Conservation (phyloP, 345 rosid genomes). For the Mallotus nudiflorus region DNA sequence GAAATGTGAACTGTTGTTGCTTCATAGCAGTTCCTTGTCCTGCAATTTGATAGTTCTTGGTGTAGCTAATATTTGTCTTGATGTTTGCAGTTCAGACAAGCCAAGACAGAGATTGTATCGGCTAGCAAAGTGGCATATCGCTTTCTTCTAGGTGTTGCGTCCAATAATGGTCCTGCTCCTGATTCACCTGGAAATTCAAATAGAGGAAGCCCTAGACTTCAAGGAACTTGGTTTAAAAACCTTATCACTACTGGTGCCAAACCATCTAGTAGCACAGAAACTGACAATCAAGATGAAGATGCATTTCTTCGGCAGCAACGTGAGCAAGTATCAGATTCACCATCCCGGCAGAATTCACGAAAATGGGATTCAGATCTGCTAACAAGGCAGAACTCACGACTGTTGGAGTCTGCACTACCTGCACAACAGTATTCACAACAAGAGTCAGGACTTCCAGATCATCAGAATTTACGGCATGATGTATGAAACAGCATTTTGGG, state of each 20-base stretch:
- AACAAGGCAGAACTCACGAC: not conserved
- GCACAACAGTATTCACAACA: not conserved
- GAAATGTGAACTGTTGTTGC: too few species aligned
- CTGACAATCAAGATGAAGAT: constrained; percentile 36
- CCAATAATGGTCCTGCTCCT: constrained; percentile 36
- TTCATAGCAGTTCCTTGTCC: not conserved
- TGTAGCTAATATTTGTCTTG: not conserved
- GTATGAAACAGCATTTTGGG: constrained; percentile 7
- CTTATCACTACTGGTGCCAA: constrained; percentile 57
- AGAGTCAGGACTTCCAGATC: not conserved
- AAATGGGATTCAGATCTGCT: not conserved
- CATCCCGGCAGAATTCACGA: not conserved
- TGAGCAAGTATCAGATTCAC: constrained; percentile 17
- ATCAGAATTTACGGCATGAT: constrained; percentile 14
- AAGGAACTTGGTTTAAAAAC: constrained; percentile 82
- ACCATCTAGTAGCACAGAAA: constrained; percentile 58
- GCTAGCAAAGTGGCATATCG: constrained; percentile 98
- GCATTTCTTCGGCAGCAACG: constrained; percentile 23
- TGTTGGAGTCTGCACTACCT: not conserved
- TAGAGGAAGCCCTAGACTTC: constrained; percentile 58
- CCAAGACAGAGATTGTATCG: constrained; percentile 87
- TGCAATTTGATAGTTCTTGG: not conserved
- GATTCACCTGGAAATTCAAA: constrained; percentile 62
- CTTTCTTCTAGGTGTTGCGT: constrained; percentile 62
- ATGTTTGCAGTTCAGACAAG: constrained; percentile 78